phyloP scores from a whole-genome alignment of 2,329 filamentous ascomycete genomes.

The Aspergillus sp. region DNA sequence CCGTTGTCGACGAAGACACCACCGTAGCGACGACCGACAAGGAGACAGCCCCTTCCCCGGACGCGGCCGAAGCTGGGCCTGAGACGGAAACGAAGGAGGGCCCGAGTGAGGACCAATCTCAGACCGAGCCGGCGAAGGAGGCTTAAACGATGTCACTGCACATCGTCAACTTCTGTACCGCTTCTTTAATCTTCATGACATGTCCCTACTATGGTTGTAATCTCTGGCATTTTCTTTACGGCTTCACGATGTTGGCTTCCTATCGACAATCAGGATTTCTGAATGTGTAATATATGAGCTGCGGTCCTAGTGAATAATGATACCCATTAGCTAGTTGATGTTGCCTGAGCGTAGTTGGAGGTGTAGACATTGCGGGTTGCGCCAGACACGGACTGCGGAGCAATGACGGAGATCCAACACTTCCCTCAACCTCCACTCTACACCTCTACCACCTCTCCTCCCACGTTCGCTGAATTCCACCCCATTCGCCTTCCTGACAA shows the following conservation, averaged over 20 bases:
- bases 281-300: conserved; percentile 23
- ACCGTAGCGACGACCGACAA: neutral
- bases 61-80: neutral
- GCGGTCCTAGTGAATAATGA: conserved; percentile 17
- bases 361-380: neutral
- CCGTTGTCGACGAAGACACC: neutral
- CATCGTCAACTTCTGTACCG: neutral
- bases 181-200: conserved; percentile 11
- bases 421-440: neutral
- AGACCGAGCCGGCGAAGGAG: conserved; percentile 11
- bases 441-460: neutral
- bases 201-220: conserved; percentile 17
- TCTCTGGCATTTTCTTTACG: conserved; percentile 3
- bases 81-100: conserved; percentile 3
- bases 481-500: neutral
- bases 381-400: neutral
- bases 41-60: neutral
- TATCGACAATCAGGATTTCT: neutral
- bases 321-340: conserved; percentile 14
- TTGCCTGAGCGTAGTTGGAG: neutral
- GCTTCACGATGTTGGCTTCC: conserved; percentile 3
- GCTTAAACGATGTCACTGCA: conserved; percentile 7
- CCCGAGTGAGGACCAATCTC: conserved; percentile 3
- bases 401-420: neutral
- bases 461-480: neutral